Base-by-base conservation (phyloP, 148 eudicot genomes). In the Chenopodium quinoa region DNA sequence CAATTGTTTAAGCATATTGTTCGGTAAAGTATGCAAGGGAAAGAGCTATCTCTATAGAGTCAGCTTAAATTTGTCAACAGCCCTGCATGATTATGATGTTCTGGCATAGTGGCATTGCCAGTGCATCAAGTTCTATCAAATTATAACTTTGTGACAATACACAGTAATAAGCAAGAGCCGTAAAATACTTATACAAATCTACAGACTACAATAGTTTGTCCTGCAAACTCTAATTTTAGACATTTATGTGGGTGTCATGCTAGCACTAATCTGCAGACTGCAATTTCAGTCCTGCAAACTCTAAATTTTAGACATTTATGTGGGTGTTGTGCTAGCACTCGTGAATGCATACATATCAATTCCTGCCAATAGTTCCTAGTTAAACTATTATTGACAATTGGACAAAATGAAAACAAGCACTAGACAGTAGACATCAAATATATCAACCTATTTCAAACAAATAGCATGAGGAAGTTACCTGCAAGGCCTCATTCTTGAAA, bases 401-500 rank as follows among this genome's bases (percentile, higher is more conserved):
- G 47, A 10, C 32, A 17, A 47, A 46, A 40, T n/a, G 3, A 37
- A n/a, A 65, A 27, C 48, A n/a, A 19, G 72, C 14, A 20, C 20
- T 2, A 47, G 2, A 31, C 6, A 34, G 5, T 34, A 34, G 40
- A 34, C 7, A 22, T 12, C 17, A n/a, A 48, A 34, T 16, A 64
- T 46, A 48, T 11, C 44, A 50, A 52, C 73, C 73, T 27, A 82
- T 1, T n/a, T 31, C 9, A 81, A 71, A 48, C 34, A 9, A 71
- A 22, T 31, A 58, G 22, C 65, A 23, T 19, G 52, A 14, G 34
- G 72, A 73, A 75, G 70, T 34, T 88, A 91, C 96, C 95, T 84
- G 92, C 85, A 78, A 88, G 85, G 82, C 48, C 81, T 69, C 89
- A 85, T 93, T 87, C 79, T 69, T 84, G 84, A 90, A 32, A 31